Evolutionary conservation across 805 yeast species (phyloP), one percentile per base, ranked within the genome.

Genomic region (Yarrowia porcina): DNA sequence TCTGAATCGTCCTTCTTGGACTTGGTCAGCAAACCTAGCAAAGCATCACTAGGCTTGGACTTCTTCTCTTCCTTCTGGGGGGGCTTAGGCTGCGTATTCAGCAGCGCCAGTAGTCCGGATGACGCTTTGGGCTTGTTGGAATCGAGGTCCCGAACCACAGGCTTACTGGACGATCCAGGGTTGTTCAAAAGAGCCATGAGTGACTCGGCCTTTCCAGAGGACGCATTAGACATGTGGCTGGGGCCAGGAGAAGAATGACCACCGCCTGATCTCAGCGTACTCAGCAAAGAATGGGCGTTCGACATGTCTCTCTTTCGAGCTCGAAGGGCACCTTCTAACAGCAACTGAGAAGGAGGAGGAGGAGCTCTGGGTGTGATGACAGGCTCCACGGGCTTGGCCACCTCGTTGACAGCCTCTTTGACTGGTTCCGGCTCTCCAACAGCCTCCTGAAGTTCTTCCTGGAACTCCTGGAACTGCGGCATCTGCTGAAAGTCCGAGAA

Each of bases 41-140:
- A 17, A 11, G 35, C 42, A 8, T 56, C 61, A 9, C 61, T 56
- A 12, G 61, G 61, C 30, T 41, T 54, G 35, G 27, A 11, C 41
- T 35, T 33, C 30, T 30, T 35, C 25, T 52, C 33, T 23, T 52
- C 33, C 59, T 50, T 28, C 44, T 59, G 33, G 23, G 42, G 20
- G 15, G 36, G 35, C 28, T 54, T 47, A 12, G 65, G 59, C 21
- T 36, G 42, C 8, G 66, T 49, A 52, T 64, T 65, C 20, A 69
- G 66, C 35, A 69, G 63, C 9, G 70, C 68, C 56, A 66, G 33
- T 20, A 69, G 65, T 32, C 67, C 60, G 3, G 66, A 63, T 17
- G 66, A 65, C 8, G 70, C 69, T 36, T 45, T 45, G 20, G 71
- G 69, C 15, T 65, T 67, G n/a, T 69, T 65, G 3, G 36, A 20